Conservation (phyloP, 106 monocot species). For the Gastrodia elata region DNA sequence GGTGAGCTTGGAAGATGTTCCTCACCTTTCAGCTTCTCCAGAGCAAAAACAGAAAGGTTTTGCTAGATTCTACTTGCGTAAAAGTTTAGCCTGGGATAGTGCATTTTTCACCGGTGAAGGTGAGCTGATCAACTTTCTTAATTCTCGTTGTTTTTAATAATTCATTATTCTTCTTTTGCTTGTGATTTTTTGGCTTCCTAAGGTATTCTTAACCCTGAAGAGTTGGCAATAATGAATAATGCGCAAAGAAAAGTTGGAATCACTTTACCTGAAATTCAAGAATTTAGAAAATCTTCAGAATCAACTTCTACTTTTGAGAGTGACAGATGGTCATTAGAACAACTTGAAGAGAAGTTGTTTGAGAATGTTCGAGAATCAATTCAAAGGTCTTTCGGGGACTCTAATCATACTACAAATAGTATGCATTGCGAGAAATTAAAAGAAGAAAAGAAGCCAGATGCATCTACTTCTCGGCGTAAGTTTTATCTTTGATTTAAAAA, state of each 20-base stretch:
- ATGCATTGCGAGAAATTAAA: not conserved
- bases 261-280: constrained; percentile 44
- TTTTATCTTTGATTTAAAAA: not conserved
- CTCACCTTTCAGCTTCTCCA: constrained; percentile 27
- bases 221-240: constrained; percentile 57
- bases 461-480: not conserved
- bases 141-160: not conserved
- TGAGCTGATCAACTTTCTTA: constrained; percentile 5
- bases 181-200: not conserved
- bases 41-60: constrained; percentile 17
- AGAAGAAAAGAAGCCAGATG: constrained; percentile 5
- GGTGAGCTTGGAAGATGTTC: constrained; percentile 19
- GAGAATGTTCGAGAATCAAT: constrained; percentile 57
- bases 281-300: constrained; percentile 52
- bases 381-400: constrained; percentile 33
- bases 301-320: constrained; percentile 55
- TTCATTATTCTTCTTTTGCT: not conserved
- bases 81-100: constrained; percentile 85
- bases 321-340: constrained; percentile 45
- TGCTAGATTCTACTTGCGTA: constrained; percentile 44
- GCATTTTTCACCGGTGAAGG: constrained; percentile 86
- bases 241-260: constrained; percentile 29
- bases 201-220: constrained; percentile 85
- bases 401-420: constrained; percentile 10
- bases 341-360: constrained; percentile 52